Base-by-base conservation (phyloP, 148 eudicot species). In the Fallopia convolvulus region DNA sequence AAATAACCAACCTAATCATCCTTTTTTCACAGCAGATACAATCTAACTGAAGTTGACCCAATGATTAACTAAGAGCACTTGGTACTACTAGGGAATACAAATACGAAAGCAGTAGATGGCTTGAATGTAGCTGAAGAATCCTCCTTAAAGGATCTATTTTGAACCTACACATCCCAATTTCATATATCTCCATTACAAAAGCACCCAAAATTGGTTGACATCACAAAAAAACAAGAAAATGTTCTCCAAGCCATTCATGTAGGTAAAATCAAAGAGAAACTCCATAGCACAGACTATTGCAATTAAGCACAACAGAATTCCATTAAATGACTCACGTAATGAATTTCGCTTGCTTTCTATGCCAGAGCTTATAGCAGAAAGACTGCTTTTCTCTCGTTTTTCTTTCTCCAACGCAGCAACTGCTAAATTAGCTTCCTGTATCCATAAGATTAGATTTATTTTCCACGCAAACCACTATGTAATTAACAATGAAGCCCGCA, bases 121-220 rank as follows among this genome's bases (percentile, higher is more conserved):
- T 93, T 89, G 92, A 71, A 79, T 92, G 88, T 73, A 95, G 85
- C 60, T 87, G 93, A 77, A 94, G 91, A 47, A 93, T 88, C 79
- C 89, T 85, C 81, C 93, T 82, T 42, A 95, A 86, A 60, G 91
- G 79, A 77, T 92, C 97, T 97, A 94, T 94, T 85, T 85, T 89
- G 79, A 92, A 92, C 74, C 93, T 85, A 70, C 79, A 86, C n/a
- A 83, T 76, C 74, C 97, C 92, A 84, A 90, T 86, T 77, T 93
- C 92, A 82, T 86, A 90, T 87, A 94, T 89, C 89, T 50, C 96
- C 99, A 72, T 58, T 71, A 80, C 20, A 74, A 77, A 30, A 74
- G 23, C 18, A 70, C 76, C 76, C 42, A 76, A 39, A 8, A 74
- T 17, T 68, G 30, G 32, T 60, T 46, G 39, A 61, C 70, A 61